Evolutionary conservation across 768 basidiomycete species (phyloP), one percentile per base, ranked within the genome.

Genomic region (Leucosporidium scottii): DNA sequence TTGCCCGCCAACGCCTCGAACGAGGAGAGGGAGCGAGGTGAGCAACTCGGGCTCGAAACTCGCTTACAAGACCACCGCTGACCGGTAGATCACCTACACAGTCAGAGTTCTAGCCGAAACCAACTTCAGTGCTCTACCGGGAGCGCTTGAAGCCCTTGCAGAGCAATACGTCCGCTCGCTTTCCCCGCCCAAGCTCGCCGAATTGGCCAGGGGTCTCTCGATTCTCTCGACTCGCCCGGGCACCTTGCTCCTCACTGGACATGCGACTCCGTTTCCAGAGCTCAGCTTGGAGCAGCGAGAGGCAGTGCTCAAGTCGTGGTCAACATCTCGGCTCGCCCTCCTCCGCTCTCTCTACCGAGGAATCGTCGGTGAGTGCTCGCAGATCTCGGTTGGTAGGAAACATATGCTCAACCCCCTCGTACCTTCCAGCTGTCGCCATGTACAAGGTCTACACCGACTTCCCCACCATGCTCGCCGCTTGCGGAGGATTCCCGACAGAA

Each of bases 191-290:
- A 67, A 65, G 60, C 48, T 72, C 64, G 54, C 59, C 15, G 39
- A 44, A 25, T 58, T 67, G 44, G 28, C 2, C 34, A 47, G 57
- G 10, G 39, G 51, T 25, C 63, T 72, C 48, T 39, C 62, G 3
- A 57, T 68, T 31, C 65, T 72, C 36, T 61, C 62, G 12, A 72
- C 71, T 12, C 58, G 68, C 7, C 54, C 71, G 12, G 71, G 71
- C 34, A 69, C 66, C 18, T 60, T 72, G 30, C 28, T 69, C 25
- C 55, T 72, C 3, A 54, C 71, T 27, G 71, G 71, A 1, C 34
- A 72, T 55, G 39, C 34, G 1, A 25, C 50, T 7, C 57, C 65
- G 3, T 72, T 69, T 57, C 50, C 51, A 25, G 55, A 64, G 7
- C 30, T 72, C 13, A 64, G 62, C 4, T 12, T 56, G 5, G 31